phyloP scores from a whole-genome alignment of 176 grass and related monocot genomes.

The Oryza rufipogon region DNA sequence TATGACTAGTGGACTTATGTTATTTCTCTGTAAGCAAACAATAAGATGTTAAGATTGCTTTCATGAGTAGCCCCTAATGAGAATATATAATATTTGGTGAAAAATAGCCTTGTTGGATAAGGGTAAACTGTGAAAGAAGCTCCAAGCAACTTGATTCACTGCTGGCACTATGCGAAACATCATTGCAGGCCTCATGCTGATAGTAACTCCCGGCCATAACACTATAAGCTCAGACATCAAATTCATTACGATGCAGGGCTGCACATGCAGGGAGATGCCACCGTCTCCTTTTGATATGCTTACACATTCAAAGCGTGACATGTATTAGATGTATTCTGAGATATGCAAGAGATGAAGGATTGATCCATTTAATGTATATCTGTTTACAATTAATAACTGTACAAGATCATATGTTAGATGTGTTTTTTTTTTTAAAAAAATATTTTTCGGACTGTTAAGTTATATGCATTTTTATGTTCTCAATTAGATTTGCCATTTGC shows the following conservation, averaged over 20 bases:
- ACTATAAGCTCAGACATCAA: background rate
- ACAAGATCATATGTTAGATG: background rate
- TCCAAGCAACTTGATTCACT: background rate
- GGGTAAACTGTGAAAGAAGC: background rate
- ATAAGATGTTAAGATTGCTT: background rate
- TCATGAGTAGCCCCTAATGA: background rate
- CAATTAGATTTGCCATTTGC: background rate
- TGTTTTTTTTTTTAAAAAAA: background rate
- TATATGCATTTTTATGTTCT: slow-evolving; percentile 3
- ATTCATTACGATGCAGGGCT: background rate
- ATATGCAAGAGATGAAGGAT: slow-evolving; percentile 31
- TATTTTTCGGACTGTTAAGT: slow-evolving; percentile 6
- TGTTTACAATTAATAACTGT: background rate
- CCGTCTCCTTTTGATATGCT: background rate
- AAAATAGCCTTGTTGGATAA: background rate
- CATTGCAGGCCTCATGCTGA: background rate
- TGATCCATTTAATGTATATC: background rate
- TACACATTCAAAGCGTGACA: background rate
- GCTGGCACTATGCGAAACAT: background rate
- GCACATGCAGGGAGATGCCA: slow-evolving; percentile 14
- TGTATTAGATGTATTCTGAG: slow-evolving; percentile 21
- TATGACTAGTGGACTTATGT: background rate
- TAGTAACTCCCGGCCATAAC: background rate
- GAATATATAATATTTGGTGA: background rate
- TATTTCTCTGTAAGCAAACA: background rate